Evolutionary conservation across 495 filamentous ascomycete species (phyloP).

Genomic region (Evernia prunastri): DNA sequence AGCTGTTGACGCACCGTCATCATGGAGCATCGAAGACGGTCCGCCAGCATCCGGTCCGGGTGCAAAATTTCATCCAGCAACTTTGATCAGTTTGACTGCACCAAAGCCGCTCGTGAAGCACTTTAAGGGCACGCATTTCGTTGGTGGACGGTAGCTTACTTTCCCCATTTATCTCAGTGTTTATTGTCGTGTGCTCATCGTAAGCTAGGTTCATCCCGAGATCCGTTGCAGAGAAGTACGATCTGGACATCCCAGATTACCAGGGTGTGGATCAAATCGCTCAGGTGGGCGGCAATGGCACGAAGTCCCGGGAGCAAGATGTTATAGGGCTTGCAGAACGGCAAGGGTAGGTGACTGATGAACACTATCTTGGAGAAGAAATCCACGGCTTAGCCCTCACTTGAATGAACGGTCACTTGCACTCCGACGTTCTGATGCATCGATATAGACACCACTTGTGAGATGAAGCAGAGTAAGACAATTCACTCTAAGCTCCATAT

Average conservation of each 20-base stretch:
- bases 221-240: constrained; percentile 79
- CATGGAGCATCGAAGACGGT: constrained; percentile 85
- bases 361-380: neutral
- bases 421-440: neutral
- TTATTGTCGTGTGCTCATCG: constrained; percentile 3
- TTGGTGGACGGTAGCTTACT: constrained; percentile 69
- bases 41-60: constrained; percentile 75
- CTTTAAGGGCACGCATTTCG: constrained; percentile 79
- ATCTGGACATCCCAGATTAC: constrained; percentile 74
- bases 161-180: constrained; percentile 17
- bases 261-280: constrained; percentile 83
- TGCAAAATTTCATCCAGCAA: constrained; percentile 67
- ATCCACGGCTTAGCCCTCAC: neutral
- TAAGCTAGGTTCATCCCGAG: constrained; percentile 71
- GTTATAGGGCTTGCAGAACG: constrained; percentile 14
- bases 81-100: constrained; percentile 83
- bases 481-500: neutral
- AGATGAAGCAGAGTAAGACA: neutral
- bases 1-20: constrained; percentile 85
- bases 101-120: constrained; percentile 86
- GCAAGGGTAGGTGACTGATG: constrained; percentile 8
- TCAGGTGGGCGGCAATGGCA: constrained; percentile 55
- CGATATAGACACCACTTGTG: neutral
- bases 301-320: constrained; percentile 32
- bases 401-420: neutral